These are phyloP conservation scores for Paraurostyla sp. DNA, from an alignment of 73 alveolate species.

Conservation along the genomic window DNA sequence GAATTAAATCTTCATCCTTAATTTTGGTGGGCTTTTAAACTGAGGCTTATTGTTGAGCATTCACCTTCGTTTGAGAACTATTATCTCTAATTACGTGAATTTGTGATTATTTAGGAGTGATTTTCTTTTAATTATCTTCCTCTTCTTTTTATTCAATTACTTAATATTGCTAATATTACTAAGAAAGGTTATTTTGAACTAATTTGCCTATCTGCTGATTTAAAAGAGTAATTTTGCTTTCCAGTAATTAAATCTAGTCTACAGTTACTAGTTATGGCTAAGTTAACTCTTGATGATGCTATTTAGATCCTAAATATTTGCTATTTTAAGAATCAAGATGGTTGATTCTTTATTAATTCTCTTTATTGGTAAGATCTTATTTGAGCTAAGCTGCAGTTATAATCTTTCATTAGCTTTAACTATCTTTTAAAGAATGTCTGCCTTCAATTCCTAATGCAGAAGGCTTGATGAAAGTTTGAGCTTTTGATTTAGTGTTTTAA, in stretches of 20 bases:
- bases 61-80: too few species aligned
- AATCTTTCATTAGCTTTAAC: background rate
- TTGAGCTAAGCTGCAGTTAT: background rate
- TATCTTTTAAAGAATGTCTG: background rate
- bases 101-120: background rate
- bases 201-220: slow-evolving; percentile 1
- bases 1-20: background rate
- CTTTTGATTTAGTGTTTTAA: background rate
- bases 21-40: too few species aligned
- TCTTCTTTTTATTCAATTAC: too few species aligned
- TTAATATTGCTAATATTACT: too few species aligned
- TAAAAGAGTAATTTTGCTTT: background rate
- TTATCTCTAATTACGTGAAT: background rate
- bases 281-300: too few species aligned
- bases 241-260: slow-evolving; percentile 10
- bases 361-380: background rate
- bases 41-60: too few species aligned
- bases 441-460: too few species aligned
- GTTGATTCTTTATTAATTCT: too few species aligned
- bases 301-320: too few species aligned
- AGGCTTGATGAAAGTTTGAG: background rate
- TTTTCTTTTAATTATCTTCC: too few species aligned
- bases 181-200: too few species aligned
- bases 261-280: background rate
- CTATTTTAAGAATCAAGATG: too few species aligned